Evolutionary conservation across 257 asterid genomes (phyloP), one percentile per base, ranked within the genome.

Genomic region (Ilex aquifolium): DNA sequence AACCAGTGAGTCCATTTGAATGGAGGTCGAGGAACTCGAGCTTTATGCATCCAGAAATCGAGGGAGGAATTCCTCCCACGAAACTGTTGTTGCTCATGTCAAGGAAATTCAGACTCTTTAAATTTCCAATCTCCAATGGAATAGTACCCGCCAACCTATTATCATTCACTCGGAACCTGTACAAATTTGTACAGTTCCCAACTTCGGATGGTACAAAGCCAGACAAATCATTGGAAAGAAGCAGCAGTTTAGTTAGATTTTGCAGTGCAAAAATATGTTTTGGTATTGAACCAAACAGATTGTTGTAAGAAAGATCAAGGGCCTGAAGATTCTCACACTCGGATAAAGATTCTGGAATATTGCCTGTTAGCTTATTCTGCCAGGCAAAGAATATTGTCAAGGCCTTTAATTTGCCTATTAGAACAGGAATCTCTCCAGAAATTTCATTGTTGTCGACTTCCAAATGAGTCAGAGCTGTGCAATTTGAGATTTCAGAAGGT

Each of bases 11-110:
- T 15, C 75, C 85, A 60, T 93, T 93, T 2, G 91, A 76, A 59
- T 85, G 97, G 58, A 93, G 87, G 79, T 93, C 99, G 72, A 93
- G 97, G 84, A 93, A 93, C 76, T 87, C 88, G 3, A 93, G 97
- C 49, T 67, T 78, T 52, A 71, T 80, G 32, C 95, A 87, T 1
- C 80, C 83, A 1, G 94, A 80, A 55, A 93, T 66, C 8, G 97
- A 68, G 44, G 80, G 75, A 17, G 99, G 95, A 59, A 90, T 77
- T 52, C 64, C 73, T 31, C 99, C 99, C 56, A 76, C 81, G 7
- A 93, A 76, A 16, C 57, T 90, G 52, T 93, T 93, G 54, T 67
- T 80, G 56, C 86, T 74, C 90, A 87, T 79, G 53, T 92, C 99
- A 65, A 90, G 87, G 55, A 93, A 93, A 76, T 85, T 85, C 40